Evolutionary conservation across 2,329 filamentous ascomycete species (phyloP), one percentile per base, ranked within the genome.

Genomic region (Arthrobotrys musiformis): DNA sequence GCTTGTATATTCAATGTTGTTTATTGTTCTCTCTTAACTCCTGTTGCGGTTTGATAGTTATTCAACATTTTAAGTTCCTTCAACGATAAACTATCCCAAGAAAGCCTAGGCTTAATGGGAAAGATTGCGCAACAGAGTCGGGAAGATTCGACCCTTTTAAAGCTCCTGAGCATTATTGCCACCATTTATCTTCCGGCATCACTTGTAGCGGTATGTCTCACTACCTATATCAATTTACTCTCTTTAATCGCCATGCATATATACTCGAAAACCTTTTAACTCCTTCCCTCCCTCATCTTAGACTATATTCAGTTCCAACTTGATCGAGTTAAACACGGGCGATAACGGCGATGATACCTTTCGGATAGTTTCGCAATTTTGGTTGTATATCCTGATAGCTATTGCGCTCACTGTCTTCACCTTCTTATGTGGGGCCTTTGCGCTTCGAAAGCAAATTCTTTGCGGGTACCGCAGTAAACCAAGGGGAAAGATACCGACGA

Each of bases 301-400:
- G 69, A 73, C 69, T 11, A 63, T 73, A 44, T 73, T 73, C 17
- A 73, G 69, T 28, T 73, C 69, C 4, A 67, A 67, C 35, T 42
- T 73, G 2, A 61, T 73, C 15, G 61, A 66, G 22, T 28, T 67
- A 7, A 67, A 40, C 42, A 52, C 48, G 5, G 42, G 30, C 11
- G 60, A 50, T 7, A 60, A 37, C 0, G 69, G 69, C 0, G 24
- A 26, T 1, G 64, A 26, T 17, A 42, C 19, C 0, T 73, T 73
- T 24, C 69, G 61, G 3, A n/a, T 44, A n/a, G 69, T 73, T 8
- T 73, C 69, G n/a, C 69, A 73, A 17, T 73, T 73, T 22, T 73
- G 69, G 69, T 8, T 73, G 15, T 73, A 73, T 46, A 48, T 73
- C 26, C 37, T 73, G 0, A n/a, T 73, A 8, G 40, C 61, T 13